Evolutionary conservation across 2,329 filamentous ascomycete species (phyloP), one percentile per base, ranked within the genome.

Genomic region (Cladophialophora yegresii): DNA sequence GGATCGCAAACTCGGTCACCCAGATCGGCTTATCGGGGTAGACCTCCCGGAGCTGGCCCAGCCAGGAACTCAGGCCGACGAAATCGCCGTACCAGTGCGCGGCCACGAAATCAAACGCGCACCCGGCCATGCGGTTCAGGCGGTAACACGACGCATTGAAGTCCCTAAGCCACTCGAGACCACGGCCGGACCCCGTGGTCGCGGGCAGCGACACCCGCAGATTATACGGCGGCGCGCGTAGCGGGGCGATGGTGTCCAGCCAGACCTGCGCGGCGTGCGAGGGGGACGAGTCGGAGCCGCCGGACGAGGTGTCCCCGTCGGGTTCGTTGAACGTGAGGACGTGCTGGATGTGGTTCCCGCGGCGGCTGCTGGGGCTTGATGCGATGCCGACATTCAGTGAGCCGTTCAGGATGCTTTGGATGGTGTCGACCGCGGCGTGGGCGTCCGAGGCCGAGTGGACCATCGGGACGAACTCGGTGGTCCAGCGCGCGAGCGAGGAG

Each of bases 241-340:
- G 78, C 0, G 91, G 90, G 69, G 89, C 84, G 62, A 95, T 85
- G 72, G 92, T 86, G 47, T 81, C 79, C 33, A 89, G 85, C 89
- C 90, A 95, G 7, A 86, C 82, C 58, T 82, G 75, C 1, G 90
- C 91, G 0, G 90, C 91, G 1, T 77, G 74, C 8, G 78, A 73
- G 0, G 89, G 85, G 1, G 80, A 73, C 23, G 93, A 78, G 67
- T 85, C 79, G 67, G 85, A 88, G 3, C 90, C 90, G 47, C 89
- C 89, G 8, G 79, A 82, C 1, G 73, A 71, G 1, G 72, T 68
- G 2, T 78, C 75, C 16, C 84, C 85, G 72, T 93, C 89, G 0
- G 91, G 91, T 73, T 95, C 91, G 76, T 95, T 93, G 80, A 92
- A 93, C 30, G 81, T 83, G n/a, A 93, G 79, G 2, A 91, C 85